A percentile compares a stretch with the other conserved stretches of the same genome.
Conservation (phyloP, 805 yeast species). For the Metschnikowia colocasiae region DNA sequence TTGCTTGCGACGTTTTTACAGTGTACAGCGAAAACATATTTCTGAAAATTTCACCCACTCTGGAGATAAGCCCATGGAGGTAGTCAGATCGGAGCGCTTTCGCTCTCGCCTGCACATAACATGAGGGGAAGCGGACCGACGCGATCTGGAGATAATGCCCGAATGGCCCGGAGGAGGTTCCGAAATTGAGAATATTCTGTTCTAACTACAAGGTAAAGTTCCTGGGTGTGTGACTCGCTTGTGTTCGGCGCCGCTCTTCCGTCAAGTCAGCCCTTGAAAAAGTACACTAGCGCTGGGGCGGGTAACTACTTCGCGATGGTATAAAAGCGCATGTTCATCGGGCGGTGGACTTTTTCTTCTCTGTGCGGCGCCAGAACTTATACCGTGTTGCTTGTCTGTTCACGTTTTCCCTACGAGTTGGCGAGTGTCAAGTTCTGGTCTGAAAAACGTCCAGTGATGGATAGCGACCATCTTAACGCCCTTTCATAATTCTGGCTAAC, state of each 20-base stretch:
- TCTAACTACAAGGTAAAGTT: too few relatives aligned
- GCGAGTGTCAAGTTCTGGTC: conserved; percentile 52
- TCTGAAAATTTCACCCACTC: not conserved
- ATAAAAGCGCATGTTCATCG: conserved; percentile 5
- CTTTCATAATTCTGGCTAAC: conserved; percentile 29
- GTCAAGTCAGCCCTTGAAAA: not conserved
- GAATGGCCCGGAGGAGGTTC: not conserved
- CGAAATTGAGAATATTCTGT: not conserved
- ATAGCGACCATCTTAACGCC: conserved; percentile 45
- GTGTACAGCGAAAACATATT: not conserved
- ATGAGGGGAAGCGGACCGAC: conserved; percentile 1
- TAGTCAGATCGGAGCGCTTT: conserved; percentile 2
- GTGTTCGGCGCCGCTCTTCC: not conserved
- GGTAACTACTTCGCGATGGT: conserved; percentile 15
- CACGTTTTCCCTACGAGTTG: conserved; percentile 44
- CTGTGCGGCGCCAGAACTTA: conserved; percentile 51
- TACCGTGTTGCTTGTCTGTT: conserved; percentile 52
- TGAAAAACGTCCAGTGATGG: conserved; percentile 40
- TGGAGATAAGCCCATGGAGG: conserved; percentile 3
- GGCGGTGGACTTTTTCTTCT: conserved; percentile 19
- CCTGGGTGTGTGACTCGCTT: not conserved
- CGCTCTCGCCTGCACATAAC: not conserved
- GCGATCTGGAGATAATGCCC: not conserved
- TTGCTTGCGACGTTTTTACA: not conserved
- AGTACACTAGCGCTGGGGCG: conserved; percentile 4